Base-by-base conservation (phyloP, 495 filamentous ascomycete genomes). In the Annulohypoxylon maeteangense region DNA sequence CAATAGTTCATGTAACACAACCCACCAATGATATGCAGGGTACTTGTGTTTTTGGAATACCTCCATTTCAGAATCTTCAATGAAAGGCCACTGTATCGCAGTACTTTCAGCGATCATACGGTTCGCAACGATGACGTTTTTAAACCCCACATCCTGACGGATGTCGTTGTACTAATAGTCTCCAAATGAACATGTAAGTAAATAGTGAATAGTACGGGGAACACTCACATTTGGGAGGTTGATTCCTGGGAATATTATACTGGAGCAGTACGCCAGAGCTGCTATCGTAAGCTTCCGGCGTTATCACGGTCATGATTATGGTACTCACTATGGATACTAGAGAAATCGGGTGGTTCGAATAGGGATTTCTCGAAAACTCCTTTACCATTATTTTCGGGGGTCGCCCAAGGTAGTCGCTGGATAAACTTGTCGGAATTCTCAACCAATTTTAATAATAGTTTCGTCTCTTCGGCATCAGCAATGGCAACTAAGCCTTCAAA, bases 71-170 rank as follows among this genome's bases (percentile, higher is more conserved):
- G 72, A 75, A 16, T 67, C 44, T 29, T 80, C 65, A 16, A 86
- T 70, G 65, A 81, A 82, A 11, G 78, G 81, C 40, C 76, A 74
- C 32, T 65, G 69, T 14, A 74, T 72, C 25, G 72, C 74, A 31
- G 74, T 75, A 68, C 74, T 81, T 63, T 84, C 78, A 14, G 75
- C 78, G 10, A 67, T 72, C 78, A 84, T 81, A 40, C 80, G 80
- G 62, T 84, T 85, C 8, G 80, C 72, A 44, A 84, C 79, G 25
- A 84, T 82, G 51, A 86, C 77, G 63, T 85, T 86, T 62, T 86
- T 85, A 71, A 81, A 85, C 29, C 83, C 83, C 22, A 67, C 66
- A 14, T 79, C 74, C 61, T 84, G 76, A 2, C 82, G 79, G 48
- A 85, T 86, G 59, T 85, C 80, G 53, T 85, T 81, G 68, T 81